These are phyloP conservation scores for Tephrocybe sp. DNA, from an alignment of 768 basidiomycete genomes.

Conservation along the genomic window DNA sequence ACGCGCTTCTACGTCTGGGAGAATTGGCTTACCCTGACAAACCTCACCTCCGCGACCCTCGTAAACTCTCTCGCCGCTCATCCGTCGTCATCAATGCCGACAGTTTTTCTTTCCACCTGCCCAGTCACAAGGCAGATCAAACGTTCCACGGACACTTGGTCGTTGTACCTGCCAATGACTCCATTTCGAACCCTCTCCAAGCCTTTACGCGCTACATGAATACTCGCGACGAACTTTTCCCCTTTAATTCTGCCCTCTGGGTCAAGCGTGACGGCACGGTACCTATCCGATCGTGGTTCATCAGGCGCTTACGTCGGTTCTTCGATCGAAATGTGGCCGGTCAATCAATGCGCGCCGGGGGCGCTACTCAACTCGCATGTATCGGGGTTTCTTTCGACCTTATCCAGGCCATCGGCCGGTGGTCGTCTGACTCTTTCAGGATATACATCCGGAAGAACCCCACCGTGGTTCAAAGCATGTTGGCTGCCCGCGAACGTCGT, in stretches of 20 bases:
- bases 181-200: not conserved
- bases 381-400: slow-evolving; percentile 20
- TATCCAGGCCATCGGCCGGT: slow-evolving; percentile 32
- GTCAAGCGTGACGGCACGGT: no score
- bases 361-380: slow-evolving; percentile 31
- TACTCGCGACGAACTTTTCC: not conserved
- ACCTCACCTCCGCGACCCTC: not conserved
- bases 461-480: not conserved
- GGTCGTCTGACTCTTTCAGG: slow-evolving; percentile 27
- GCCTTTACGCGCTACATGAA: slow-evolving; percentile 2
- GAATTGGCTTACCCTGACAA: slow-evolving; percentile 25
- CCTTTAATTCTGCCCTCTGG: slow-evolving; percentile 16
- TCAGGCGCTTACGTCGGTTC: not conserved
- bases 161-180: slow-evolving; percentile 1
- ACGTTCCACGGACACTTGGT: slow-evolving; percentile 19
- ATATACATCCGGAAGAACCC: slow-evolving; percentile 23
- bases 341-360: slow-evolving; percentile 37
- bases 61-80: not conserved
- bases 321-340: slow-evolving; percentile 22
- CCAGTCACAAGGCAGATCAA: no score
- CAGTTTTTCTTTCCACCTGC: no score
- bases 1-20: slow-evolving; percentile 24
- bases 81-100: not conserved
- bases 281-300: slow-evolving; percentile 19
- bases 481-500: not conserved